A percentile compares a stretch with the other conserved stretches of the same genome.
Conservation (phyloP, 345 rosid species). For the Citrus hindsii region DNA sequence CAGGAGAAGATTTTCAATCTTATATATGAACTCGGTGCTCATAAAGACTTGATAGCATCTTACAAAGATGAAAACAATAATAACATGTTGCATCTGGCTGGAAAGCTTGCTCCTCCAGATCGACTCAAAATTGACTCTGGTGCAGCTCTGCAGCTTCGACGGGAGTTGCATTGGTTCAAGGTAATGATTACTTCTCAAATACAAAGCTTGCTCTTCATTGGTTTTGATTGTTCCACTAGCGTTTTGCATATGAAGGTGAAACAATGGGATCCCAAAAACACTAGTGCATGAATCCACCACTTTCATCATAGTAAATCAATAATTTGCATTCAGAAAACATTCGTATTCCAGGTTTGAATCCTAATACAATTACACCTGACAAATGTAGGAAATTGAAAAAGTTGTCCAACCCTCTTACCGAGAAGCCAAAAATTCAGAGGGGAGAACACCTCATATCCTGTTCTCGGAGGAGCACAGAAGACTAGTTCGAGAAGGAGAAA, state of each 20-base stretch:
- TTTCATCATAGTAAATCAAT: not conserved
- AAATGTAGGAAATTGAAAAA: constrained; percentile 32
- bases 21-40: constrained; percentile 26
- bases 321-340: not conserved
- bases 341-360: not conserved
- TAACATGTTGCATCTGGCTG: constrained; percentile 37
- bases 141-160: constrained; percentile 42
- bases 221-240: not conserved
- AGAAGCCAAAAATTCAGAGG: constrained; percentile 21
- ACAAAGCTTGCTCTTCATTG: not conserved
- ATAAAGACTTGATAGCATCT: constrained; percentile 24
- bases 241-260: not conserved
- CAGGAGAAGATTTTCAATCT: constrained; percentile 27
- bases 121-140: constrained; percentile 35
- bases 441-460: constrained; percentile 21
- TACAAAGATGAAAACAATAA: constrained; percentile 25
- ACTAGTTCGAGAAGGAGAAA: constrained; percentile 21
- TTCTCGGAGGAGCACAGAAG: constrained; percentile 21
- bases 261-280: not conserved
- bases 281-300: not conserved
- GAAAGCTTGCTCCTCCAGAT: constrained; percentile 21
- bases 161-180: constrained; percentile 44
- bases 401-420: constrained; percentile 26
- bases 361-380: not conserved
- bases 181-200: constrained; percentile 4